Evolutionary conservation across 371 early-diverging fungal genomes (phyloP), one percentile per base, ranked within the genome.

Genomic region (Blakeslea trispora): DNA sequence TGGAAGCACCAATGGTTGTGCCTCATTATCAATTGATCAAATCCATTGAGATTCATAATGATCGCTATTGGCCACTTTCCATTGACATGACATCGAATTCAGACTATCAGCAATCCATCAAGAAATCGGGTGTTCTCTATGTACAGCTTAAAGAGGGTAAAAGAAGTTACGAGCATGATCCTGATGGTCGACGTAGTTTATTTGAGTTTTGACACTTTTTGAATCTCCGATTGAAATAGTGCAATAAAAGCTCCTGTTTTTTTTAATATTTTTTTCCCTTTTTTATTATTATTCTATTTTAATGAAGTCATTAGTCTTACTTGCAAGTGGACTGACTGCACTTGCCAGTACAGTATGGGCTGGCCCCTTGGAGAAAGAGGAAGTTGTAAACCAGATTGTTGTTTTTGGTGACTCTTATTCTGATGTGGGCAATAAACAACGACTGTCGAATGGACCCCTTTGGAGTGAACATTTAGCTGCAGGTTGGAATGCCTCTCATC

Each of bases 1-100:
- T 81, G 56, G 72, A 74, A 35, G 84, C 91, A 1, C 91, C 91
- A 0, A 75, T 78, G n/a, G 72, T 88, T 1, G 63, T 91, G 0
- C 90, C 90, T 10, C 75, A 82, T 17, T 75, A 85, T 31, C 60
- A 67, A 1, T 55, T 70, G 6, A 77, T 91, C 44, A 70, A 79
- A 51, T 71, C 66, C 9, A 82, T 91, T 44, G 61, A 67, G 39
- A 55, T 87, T 10, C 66, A 76, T 17, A 73, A 77, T 21, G 72
- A 84, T 4, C 69, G 87, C 6, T 90, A 89, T 58, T 85, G 81
- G 81, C 78, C 84, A 6, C 60, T 85, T 14, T 61, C 46, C 1
- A 55, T 90, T 8, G 75, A 86, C 15, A 59, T 87, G 48, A 57
- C n/a, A n/a, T 10, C 55, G 11, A 37, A 53, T 13, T 51, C 57